Evolutionary conservation across 2,329 filamentous ascomycete species (phyloP).

Genomic region (Phaeoacremonium minimum): DNA sequence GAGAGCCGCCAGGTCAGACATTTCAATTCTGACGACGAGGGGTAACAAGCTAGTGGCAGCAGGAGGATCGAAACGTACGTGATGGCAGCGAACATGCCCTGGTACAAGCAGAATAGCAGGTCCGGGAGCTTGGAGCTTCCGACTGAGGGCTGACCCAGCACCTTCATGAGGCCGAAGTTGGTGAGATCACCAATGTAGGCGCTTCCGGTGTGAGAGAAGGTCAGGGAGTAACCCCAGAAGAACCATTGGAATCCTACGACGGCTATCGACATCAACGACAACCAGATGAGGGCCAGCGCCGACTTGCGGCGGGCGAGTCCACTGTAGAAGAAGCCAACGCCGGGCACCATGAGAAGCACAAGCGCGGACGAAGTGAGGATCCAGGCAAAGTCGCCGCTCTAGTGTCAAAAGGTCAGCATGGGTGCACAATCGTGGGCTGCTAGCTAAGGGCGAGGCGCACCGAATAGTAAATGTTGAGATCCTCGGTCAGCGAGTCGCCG

Average conservation of each 20-base stretch:
- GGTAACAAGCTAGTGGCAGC: background rate
- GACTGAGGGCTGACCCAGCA: constrained; percentile 71
- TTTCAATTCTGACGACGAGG: background rate
- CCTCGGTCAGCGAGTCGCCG: constrained; percentile 53
- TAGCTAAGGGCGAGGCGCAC: constrained; percentile 35
- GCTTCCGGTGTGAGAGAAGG: constrained; percentile 77
- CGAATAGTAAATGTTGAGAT: constrained; percentile 84
- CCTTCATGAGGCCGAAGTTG: constrained; percentile 78
- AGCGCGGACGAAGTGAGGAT: constrained; percentile 72
- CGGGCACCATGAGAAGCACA: constrained; percentile 88
- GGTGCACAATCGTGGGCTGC: constrained; percentile 11
- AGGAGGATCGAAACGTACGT: constrained; percentile 54
- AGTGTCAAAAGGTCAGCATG: background rate
- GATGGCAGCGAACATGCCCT: constrained; percentile 86
- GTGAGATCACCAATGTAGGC: constrained; percentile 73
- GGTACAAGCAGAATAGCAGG: constrained; percentile 78
- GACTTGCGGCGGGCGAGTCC: constrained; percentile 87
- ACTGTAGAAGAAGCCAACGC: constrained; percentile 92
- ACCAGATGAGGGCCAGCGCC: constrained; percentile 78
- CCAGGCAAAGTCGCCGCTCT: constrained; percentile 82
- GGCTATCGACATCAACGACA: constrained; percentile 75
- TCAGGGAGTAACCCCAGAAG: constrained; percentile 88
- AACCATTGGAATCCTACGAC: constrained; percentile 91
- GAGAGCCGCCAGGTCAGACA: constrained; percentile 1
- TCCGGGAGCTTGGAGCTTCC: constrained; percentile 71